Base-by-base conservation (phyloP, 768 basidiomycete species). In the Podaxis mareebaensis region DNA sequence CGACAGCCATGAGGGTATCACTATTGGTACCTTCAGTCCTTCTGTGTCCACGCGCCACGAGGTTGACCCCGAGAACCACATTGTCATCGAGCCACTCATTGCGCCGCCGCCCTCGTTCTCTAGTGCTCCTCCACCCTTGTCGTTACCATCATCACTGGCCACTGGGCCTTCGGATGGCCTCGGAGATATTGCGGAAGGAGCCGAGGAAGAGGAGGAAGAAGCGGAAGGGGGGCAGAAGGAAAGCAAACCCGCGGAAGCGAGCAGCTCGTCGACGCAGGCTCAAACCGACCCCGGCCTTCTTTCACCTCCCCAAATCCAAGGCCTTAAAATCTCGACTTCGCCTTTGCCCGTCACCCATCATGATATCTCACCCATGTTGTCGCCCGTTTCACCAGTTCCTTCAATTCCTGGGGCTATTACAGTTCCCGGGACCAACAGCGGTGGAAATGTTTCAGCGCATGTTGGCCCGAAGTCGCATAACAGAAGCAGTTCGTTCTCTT, bases 131-230 rank as follows among this genome's bases (percentile, higher is more conserved):
- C 64, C 66, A 24, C 64, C 66, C 20, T 40, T 60, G 13, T 64
- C 70, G 56, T 68, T 78, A 59, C 73, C 78, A 15, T 72, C 79
- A 6, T 76, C 79, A n/a, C 71, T 78, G 15, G 73, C 82, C 40
- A 71, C 76, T 15, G 75, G 73, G 65, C 70, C 64, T 64, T 74
- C 71, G 46, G 74, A 71, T 38, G 78, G 78, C 0, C 73, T 88
- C n/a, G 85, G 83, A 53, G 84, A 87, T 67, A 88, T 88, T 38
- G 81, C 82, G 8, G 87, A 88, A 69, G 84, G 83, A n/a, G 83
- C 81, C 30, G 86, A 87, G 67, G 84, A 85, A 20, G 85, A 87
- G 51, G 86, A 84, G 24, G 75, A 76, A 17, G 70, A 72, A 42
- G 74, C 68, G 15, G 67, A 68, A 15, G 65, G 61, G 1, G 13